phyloP scores from a whole-genome alignment of 495 filamentous ascomycete species.

The Xylaria venustula region DNA sequence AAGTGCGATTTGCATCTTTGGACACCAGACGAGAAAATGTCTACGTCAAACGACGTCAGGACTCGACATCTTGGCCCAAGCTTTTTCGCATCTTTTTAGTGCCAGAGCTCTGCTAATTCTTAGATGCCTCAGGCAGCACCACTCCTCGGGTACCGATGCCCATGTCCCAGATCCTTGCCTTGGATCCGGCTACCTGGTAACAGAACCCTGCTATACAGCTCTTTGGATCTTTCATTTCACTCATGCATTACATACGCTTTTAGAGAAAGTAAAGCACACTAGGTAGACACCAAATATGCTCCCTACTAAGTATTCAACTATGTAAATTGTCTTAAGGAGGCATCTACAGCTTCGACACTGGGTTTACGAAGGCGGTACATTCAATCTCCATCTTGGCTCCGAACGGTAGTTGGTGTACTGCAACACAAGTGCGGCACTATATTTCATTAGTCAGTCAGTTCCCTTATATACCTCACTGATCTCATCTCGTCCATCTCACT shows the following conservation, averaged over 20 bases:
- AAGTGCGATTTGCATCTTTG: too few species aligned
- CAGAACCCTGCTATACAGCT: not conserved
- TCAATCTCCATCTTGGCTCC: slow-evolving; percentile 73
- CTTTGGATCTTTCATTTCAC: too few species aligned
- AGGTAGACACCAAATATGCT: too few species aligned
- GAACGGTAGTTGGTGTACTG: slow-evolving; percentile 62
- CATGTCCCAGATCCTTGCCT: not conserved
- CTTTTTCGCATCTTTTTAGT: not conserved
- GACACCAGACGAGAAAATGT: too few species aligned
- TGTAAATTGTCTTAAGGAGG: too few species aligned
- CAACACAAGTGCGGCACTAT: slow-evolving; percentile 61
- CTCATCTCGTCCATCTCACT: not conserved
- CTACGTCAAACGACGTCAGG: slow-evolving; percentile 1
- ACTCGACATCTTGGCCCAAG: not conserved
- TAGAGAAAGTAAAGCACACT: too few species aligned
- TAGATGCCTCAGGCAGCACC: too few species aligned
- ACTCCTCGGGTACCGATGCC: too few species aligned
- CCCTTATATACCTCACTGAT: too few species aligned
- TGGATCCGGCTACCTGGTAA: not conserved
- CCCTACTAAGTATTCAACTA: too few species aligned
- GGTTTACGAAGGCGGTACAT: slow-evolving; percentile 54
- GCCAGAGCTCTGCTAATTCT: too few species aligned
- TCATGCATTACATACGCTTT: too few species aligned
- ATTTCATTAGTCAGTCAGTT: slow-evolving; percentile 10
- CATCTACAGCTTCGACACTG: not conserved